Evolutionary conservation across 2,329 filamentous ascomycete genomes (phyloP).

Genomic region (Aspergillus fijiensis): DNA sequence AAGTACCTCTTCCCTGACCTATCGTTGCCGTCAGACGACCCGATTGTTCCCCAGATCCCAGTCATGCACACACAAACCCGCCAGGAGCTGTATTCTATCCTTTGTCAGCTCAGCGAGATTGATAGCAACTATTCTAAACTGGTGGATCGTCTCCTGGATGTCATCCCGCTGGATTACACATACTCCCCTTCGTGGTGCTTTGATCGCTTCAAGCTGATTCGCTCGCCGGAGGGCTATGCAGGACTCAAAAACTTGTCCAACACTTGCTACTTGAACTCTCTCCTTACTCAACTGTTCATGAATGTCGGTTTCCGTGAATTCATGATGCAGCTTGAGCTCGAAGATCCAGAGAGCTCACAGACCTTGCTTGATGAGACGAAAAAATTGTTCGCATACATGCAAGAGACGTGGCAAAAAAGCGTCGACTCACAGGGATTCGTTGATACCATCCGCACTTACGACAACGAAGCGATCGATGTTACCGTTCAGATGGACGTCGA

Average conservation of each 20-base stretch:
- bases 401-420: conserved; percentile 72
- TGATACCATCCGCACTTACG: conserved; percentile 74
- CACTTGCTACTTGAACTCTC: conserved; percentile 94
- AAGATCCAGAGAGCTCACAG: conserved; percentile 58
- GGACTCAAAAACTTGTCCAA: conserved; percentile 91
- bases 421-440: conserved; percentile 74
- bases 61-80: conserved; percentile 58
- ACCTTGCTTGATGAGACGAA: conserved; percentile 74
- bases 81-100: conserved; percentile 59
- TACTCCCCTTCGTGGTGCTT: conserved; percentile 63
- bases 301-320: conserved; percentile 84
- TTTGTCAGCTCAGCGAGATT: conserved; percentile 58
- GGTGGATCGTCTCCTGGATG: conserved; percentile 51
- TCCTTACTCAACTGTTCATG: conserved; percentile 95
- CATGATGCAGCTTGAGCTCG: conserved; percentile 65
- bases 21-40: conserved; percentile 32
- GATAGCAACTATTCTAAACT: conserved; percentile 51
- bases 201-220: conserved; percentile 67
- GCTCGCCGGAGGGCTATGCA: conserved; percentile 76
- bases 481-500: conserved; percentile 96
- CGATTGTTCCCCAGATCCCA: conserved; percentile 42
- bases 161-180: conserved; percentile 59
- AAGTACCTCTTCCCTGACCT: conserved; percentile 65
- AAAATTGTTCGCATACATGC: conserved; percentile 79
- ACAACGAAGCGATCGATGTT: conserved; percentile 79